Evolutionary conservation across 805 yeast genomes (phyloP), one percentile per base, ranked within the genome.

Genomic region (Kodamaea neixiangensis): DNA sequence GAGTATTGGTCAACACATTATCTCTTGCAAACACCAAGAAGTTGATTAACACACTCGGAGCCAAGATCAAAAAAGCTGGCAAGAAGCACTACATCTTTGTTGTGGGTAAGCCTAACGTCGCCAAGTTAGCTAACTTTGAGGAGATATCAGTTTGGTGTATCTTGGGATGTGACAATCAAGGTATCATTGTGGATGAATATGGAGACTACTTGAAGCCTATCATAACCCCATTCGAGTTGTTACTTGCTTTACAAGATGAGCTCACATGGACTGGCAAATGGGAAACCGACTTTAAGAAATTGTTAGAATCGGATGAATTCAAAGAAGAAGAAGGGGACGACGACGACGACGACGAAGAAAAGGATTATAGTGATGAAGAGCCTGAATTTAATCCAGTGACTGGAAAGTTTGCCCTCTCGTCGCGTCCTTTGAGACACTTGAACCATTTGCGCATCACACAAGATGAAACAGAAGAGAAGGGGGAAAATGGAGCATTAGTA

Each of bases 51-150:
- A 73, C 75, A 31, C 79, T 91, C 6, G 79, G 82, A 13, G 64
- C 72, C 20, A 78, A 86, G 67, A 81, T 94, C 51, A 79, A 76
- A 47, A 76, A 73, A 3, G 91, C 93, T 0, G 97, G 89, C 1
- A 94, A 94, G 69, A 94, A 94, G 63, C 93, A 89, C 57, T 94
- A 94, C 63, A 80, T 90, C 64, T 91, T 94, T 71, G 98, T 92
- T 3, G 98, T 94, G 3, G 99, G 99, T 9, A 94, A 94, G 66
- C 98, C 98, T 7, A 94, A 94, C 62, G 97, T 94, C 15, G 97
- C 99, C 20, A 94, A 94, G 62, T 74, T 94, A 47, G 99, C 98
- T 7, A 94, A 94, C 66, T 94, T 94, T 64, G 99, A 93, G 55
- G 85, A 83, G n/a, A 81, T 94, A 11, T 98, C 94, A 58, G 79